A percentile compares a stretch with the other conserved stretches of the same genome.
phyloP scores from a whole-genome alignment of 177 flowering plant genomes.

The Telopea speciosissima region DNA sequence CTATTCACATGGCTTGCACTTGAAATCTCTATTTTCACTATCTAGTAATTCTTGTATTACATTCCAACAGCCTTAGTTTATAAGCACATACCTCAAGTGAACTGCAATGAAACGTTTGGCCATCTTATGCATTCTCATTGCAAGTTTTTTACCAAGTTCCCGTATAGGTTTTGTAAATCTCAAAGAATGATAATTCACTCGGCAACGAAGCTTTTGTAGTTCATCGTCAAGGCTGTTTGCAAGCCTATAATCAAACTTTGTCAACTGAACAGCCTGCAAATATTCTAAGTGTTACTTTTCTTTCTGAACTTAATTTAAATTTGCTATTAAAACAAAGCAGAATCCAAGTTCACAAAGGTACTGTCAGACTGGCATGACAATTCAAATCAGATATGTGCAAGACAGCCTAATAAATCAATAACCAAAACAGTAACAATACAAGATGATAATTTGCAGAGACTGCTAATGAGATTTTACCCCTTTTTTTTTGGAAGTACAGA shows the following conservation, averaged over 20 bases:
- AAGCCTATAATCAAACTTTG: conserved; percentile 94
- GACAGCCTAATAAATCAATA: background rate
- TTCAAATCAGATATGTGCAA: background rate
- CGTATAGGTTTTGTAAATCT: conserved; percentile 74
- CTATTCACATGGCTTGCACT: too few relatives aligned
- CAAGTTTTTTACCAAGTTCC: conserved; percentile 66
- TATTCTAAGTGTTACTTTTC: conserved; percentile 3
- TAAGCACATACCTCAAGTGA: conserved; percentile 72
- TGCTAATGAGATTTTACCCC: background rate
- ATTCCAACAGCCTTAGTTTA: too few relatives aligned
- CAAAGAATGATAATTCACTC: conserved; percentile 89
- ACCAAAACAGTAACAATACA: background rate
- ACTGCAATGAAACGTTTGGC: conserved; percentile 74
- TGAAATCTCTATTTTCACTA: too few relatives aligned
- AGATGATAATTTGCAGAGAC: background rate
- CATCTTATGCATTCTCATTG: conserved; percentile 63
- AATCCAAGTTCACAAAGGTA: conserved; percentile 6
- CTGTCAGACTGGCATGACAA: conserved; percentile 1
- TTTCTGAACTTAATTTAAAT: background rate
- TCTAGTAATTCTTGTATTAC: too few relatives aligned
- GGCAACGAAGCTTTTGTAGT: conserved; percentile 85
- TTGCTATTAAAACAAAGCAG: conserved; percentile 2
- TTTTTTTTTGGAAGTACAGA: background rate
- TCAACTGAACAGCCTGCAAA: conserved; percentile 87
- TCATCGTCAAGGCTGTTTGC: conserved; percentile 71